These are phyloP conservation scores for Phragmites australis DNA, from an alignment of 176 grass and related monocot genomes.

Conservation along the genomic window DNA sequence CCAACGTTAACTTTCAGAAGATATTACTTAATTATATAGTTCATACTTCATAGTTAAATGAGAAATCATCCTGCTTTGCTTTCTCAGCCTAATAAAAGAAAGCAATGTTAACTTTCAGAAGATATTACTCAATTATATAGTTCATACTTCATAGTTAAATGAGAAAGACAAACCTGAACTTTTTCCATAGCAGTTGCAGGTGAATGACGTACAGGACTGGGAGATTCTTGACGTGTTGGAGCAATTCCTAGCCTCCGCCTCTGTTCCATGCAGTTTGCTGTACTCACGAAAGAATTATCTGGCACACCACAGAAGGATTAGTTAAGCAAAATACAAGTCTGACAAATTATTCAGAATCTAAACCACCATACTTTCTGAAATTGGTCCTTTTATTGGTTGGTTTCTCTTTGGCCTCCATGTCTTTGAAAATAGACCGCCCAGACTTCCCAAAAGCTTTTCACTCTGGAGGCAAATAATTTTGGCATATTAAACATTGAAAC, in stretches of 20 bases:
- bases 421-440: constrained; percentile 93
- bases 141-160: background rate
- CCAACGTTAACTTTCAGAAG: background rate
- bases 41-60: background rate
- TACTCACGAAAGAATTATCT: constrained; percentile 52
- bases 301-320: constrained; percentile 26
- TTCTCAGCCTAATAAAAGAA: constrained; percentile 54
- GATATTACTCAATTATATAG: background rate
- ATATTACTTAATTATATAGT: background rate
- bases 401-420: constrained; percentile 88
- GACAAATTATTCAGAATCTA: constrained; percentile 26
- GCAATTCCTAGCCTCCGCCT: constrained; percentile 54
- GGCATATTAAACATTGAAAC: background rate
- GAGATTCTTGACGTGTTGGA: constrained; percentile 39
- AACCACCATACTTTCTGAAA: constrained; percentile 56
- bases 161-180: constrained; percentile 56
- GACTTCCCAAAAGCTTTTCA: constrained; percentile 89
- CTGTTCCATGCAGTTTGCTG: constrained; percentile 52
- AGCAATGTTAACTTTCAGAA: background rate
- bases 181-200: constrained; percentile 54
- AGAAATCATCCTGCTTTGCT: too few relatives aligned
- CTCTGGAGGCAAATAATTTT: constrained; percentile 54
- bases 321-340: background rate
- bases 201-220: constrained; percentile 39
- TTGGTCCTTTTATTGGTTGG: constrained; percentile 74